A percentile compares a stretch with the other conserved stretches of the same genome.
Evolutionary conservation across 2,329 filamentous ascomycete species (phyloP).

Genomic region (Colletotrichum magnum): DNA sequence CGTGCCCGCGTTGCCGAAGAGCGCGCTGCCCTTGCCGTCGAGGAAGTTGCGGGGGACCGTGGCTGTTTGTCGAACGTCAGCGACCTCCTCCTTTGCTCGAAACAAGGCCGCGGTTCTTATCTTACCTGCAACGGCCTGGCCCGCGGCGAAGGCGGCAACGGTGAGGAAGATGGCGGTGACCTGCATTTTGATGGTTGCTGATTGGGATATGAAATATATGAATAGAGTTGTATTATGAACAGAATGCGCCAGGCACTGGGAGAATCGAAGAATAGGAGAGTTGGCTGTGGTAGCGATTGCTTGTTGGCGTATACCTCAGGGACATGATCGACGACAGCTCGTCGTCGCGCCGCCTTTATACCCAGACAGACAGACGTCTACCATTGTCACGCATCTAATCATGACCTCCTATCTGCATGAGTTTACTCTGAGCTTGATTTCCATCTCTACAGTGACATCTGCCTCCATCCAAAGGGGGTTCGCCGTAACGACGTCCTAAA

Average conservation of each 20-base stretch:
- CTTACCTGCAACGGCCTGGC: conserved; percentile 26
- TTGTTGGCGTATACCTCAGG: no score
- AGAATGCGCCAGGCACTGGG: conserved; percentile 20
- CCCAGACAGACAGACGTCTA: neutral
- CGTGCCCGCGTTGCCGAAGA: conserved; percentile 27
- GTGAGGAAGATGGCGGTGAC: conserved; percentile 16
- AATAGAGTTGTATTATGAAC: neutral
- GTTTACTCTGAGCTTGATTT: neutral
- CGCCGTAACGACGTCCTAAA: neutral
- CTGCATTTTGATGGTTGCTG: conserved; percentile 20
- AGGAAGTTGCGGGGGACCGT: conserved; percentile 16
- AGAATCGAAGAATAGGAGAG: neutral
- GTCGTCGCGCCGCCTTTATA: neutral
- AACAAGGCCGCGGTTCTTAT: no score
- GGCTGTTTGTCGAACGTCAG: no score
- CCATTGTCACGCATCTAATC: neutral
- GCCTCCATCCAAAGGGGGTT: neutral
- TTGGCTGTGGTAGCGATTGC: neutral
- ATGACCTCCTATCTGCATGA: neutral
- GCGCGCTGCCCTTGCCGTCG: conserved; percentile 31
- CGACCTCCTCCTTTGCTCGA: no score
- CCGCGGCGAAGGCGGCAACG: conserved; percentile 20
- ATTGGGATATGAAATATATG: neutral
- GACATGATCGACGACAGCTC: neutral
- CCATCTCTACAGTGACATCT: neutral